phyloP scores from a whole-genome alignment of 441 rosid genomes.

The Jatropha podagrica region DNA sequence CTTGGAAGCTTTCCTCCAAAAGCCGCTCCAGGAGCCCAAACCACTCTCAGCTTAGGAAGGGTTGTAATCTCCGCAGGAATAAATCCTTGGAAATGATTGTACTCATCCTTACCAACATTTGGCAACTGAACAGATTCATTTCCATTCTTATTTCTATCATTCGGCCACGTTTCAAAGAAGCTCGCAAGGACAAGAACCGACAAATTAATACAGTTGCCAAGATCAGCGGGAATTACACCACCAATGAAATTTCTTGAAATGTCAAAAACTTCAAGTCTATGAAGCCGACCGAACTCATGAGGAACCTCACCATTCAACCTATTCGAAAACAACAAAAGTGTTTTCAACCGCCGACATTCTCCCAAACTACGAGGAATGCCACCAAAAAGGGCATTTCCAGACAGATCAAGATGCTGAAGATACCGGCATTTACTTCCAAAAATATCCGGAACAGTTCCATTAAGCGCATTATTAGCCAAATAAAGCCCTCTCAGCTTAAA shows the following conservation, averaged over 20 bases:
- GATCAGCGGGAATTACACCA: constrained; percentile 47
- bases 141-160: constrained; percentile 17
- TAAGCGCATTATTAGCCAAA: constrained; percentile 43
- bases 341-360: constrained; percentile 39
- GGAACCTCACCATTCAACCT: constrained; percentile 54
- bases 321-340: constrained; percentile 53
- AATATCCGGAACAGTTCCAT: constrained; percentile 44
- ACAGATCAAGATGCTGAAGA: constrained; percentile 66
- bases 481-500: constrained; percentile 38
- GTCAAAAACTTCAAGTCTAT: constrained; percentile 59
- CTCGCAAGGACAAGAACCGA: constrained; percentile 56
- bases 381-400: constrained; percentile 52
- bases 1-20: constrained; percentile 45
- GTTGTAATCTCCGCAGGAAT: constrained; percentile 43
- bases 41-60: constrained; percentile 47
- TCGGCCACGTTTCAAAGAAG: constrained; percentile 33
- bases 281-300: constrained; percentile 46
- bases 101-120: constrained; percentile 29
- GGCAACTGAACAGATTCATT: constrained; percentile 16
- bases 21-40: constrained; percentile 59
- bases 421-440: constrained; percentile 44
- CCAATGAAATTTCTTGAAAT: constrained; percentile 55
- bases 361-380: constrained; percentile 52
- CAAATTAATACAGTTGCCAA: constrained; percentile 50
- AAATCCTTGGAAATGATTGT: constrained; percentile 46